Conservation (phyloP, 768 basidiomycete species). For the Cystobasidium ongulense region DNA sequence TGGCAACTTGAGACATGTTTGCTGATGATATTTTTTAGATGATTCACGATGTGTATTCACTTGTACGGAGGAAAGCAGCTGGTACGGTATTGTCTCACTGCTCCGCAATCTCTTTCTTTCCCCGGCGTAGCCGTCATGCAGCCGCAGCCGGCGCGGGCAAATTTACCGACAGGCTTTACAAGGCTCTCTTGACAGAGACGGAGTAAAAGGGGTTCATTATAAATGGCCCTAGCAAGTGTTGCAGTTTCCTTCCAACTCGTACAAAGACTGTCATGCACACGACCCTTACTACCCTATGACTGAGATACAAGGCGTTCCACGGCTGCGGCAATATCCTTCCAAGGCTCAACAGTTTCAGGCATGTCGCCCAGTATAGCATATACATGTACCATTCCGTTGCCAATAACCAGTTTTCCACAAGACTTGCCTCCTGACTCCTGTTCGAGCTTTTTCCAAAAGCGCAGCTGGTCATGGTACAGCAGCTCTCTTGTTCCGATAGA, state of each 20-base stretch:
- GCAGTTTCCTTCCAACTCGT: no score
- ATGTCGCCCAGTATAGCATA: conserved; percentile 1
- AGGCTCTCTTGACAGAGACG: no score
- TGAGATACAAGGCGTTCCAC: not conserved
- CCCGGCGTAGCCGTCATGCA: no score
- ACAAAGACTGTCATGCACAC: no score
- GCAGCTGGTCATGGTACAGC: not conserved
- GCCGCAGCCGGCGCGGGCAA: not conserved
- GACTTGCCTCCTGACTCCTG: not conserved
- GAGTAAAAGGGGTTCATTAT: no score
- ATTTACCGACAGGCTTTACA: no score
- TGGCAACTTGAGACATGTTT: not conserved
- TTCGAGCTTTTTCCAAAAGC: not conserved
- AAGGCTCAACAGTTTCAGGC: conserved; percentile 2
- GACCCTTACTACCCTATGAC: not conserved
- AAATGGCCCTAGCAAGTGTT: no score
- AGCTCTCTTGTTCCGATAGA: conserved; percentile 15
- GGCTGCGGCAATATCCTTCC: not conserved
- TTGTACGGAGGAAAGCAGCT: not conserved
- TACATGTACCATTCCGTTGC: conserved; percentile 10
- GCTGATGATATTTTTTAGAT: not conserved
- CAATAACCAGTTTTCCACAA: not conserved
- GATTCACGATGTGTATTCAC: not conserved
- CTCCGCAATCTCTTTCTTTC: not conserved
- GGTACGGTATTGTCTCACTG: not conserved